Evolutionary conservation across 345 rosid genomes (phyloP).

Genomic region (Eucalyptus caleyi): DNA sequence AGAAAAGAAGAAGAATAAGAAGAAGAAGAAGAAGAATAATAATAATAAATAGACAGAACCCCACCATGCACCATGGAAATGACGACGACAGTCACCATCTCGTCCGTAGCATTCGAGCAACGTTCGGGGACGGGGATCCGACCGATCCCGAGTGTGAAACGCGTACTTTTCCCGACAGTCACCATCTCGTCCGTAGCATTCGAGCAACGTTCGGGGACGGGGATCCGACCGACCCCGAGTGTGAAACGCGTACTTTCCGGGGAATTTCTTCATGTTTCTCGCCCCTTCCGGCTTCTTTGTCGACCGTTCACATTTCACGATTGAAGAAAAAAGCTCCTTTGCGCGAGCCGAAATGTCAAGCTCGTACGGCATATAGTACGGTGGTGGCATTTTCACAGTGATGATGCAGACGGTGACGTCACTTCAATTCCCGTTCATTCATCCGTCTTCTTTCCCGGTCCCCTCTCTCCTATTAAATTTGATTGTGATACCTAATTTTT

Average conservation of each 20-base stretch:
- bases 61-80: neutral
- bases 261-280: neutral
- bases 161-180: no score
- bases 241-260: neutral
- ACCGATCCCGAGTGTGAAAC: no score
- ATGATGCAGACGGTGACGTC: neutral
- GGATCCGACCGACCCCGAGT: no score
- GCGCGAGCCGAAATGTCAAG: neutral
- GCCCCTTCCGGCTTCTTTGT: neutral
- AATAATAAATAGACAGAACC: neutral
- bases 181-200: no score
- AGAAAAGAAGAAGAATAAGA: no score
- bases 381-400: neutral
- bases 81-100: neutral
- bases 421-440: neutral
- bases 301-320: neutral
- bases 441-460: neutral
- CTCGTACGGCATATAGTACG: neutral
- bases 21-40: rapidly evolving
- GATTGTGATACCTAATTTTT: neutral
- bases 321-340: neutral
- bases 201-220: no score
- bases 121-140: no score
- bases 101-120: no score
- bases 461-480: neutral